Evolutionary conservation across 129 eudicot species (phyloP), one percentile per base, ranked within the genome.

Genomic region (Artemisia annua): DNA sequence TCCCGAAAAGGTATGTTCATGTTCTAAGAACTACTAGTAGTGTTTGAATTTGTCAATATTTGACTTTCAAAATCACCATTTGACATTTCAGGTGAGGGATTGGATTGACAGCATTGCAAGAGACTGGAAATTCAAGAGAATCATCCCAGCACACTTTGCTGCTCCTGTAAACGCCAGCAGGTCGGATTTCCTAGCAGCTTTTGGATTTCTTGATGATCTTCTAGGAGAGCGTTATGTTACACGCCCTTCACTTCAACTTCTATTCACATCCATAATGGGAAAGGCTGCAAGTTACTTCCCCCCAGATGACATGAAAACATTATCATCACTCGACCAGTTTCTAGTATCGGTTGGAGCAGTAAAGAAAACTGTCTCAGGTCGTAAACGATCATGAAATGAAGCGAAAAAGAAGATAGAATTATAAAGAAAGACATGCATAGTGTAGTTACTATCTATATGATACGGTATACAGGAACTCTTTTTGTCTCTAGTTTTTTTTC

Each of bases 301-400:
- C 67, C 99, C 99, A 1, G 99, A 95, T 74, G 99, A 90, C 78
- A 95, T 95, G 99, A 90, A 85, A 86, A 95, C 99, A 24, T 79
- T 95, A 59, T 95, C 99, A 22, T 95, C 99, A 67, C 94, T 95
- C 20, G 99, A 95, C 68, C 83, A 90, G 80, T 95, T 95, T 81
- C 73, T 95, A 74, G 99, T 95, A 66, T 95, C 97, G 0, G 94
- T 95, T 17, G 99, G 99, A 82, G 99, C 96, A 11, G 97, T 95
- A 50, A 95, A 88, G 88, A 95, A 91, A 75, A 95, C 99, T 11
- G 99, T 91, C 32, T 95, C 99, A 43, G 95, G 99, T 67, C 85
- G 95, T 3, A 95, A 90, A 76, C 66, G 75, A 56, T 75, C 82
- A 78, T 69, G 58, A 46, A 73, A 1, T 1, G 18, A 71, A 77